A percentile compares a stretch with the other conserved stretches of the same genome.
These are phyloP conservation scores for Scedosporium apiospermum DNA, from an alignment of 2,329 filamentous ascomycete species.

Conservation along the genomic window DNA sequence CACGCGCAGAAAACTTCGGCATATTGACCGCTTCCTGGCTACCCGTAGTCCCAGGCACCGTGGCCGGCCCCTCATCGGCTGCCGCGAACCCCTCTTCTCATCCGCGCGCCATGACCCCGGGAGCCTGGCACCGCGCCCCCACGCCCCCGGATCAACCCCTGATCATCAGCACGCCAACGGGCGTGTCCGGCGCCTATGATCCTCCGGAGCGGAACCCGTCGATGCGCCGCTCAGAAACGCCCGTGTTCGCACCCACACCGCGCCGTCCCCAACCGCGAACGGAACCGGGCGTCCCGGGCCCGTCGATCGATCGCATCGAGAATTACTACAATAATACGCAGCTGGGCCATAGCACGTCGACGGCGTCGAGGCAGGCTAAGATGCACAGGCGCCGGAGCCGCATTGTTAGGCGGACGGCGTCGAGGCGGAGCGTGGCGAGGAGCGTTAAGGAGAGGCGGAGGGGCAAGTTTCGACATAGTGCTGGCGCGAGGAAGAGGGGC, in stretches of 20 bases:
- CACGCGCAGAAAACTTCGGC: neutral
- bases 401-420: neutral
- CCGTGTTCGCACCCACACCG: slow-evolving; percentile 43
- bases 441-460: slow-evolving; percentile 32
- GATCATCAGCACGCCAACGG: slow-evolving; percentile 51
- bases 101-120: neutral
- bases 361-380: neutral
- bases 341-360: neutral
- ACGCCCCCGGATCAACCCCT: slow-evolving; percentile 42
- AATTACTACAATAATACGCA: slow-evolving; percentile 25
- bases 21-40: neutral
- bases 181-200: slow-evolving; percentile 45
- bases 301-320: slow-evolving; percentile 44
- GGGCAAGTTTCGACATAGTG: slow-evolving; percentile 13
- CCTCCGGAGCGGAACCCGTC: slow-evolving; percentile 22
- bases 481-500: slow-evolving; percentile 19
- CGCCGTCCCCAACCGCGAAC: slow-evolving; percentile 34
- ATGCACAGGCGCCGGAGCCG: neutral
- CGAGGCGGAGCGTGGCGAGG: slow-evolving; percentile 5
- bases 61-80: neutral
- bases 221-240: slow-evolving; percentile 27
- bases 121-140: neutral
- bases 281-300: slow-evolving; percentile 24
- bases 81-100: neutral
- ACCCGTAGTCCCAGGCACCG: neutral